phyloP scores from a whole-genome alignment of 2,329 filamentous ascomycete species.

The Trichothecium roseum region DNA sequence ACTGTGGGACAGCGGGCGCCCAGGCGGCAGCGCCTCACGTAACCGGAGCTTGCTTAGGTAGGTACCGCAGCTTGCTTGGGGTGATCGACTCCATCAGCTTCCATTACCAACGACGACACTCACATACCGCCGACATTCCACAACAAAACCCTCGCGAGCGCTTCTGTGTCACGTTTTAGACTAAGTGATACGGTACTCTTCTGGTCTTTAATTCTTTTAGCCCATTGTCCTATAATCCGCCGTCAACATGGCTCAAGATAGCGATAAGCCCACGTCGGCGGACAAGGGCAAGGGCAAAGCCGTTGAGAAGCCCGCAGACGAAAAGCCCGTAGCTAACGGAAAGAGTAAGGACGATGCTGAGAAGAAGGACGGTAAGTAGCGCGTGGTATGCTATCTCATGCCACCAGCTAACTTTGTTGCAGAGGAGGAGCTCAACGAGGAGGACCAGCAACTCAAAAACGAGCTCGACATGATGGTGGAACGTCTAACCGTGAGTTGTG shows the following conservation, averaged over 20 bases:
- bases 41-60: conserved; percentile 23
- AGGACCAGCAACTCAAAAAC: conserved; percentile 95
- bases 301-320: conserved; percentile 58
- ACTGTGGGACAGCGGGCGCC: conserved; percentile 16
- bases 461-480: conserved; percentile 98
- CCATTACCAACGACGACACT: conserved; percentile 15
- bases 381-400: conserved; percentile 5
- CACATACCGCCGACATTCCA: neutral
- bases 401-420: conserved; percentile 18
- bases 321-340: conserved; percentile 59
- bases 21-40: conserved; percentile 36
- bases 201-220: conserved; percentile 1
- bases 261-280: conserved; percentile 69
- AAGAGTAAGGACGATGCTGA: conserved; percentile 61
- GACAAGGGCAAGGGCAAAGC: conserved; percentile 98
- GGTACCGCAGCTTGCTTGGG: conserved; percentile 19
- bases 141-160: neutral
- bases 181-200: conserved; percentile 9
- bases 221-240: conserved; percentile 13
- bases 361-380: conserved; percentile 35
- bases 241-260: conserved; percentile 81
- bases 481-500: conserved; percentile 62
- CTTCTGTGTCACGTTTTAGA: neutral
- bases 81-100: conserved; percentile 26
- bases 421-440: conserved; percentile 87